Evolutionary conservation across 257 asterid species (phyloP).

Genomic region (Nicotiana undulata): DNA sequence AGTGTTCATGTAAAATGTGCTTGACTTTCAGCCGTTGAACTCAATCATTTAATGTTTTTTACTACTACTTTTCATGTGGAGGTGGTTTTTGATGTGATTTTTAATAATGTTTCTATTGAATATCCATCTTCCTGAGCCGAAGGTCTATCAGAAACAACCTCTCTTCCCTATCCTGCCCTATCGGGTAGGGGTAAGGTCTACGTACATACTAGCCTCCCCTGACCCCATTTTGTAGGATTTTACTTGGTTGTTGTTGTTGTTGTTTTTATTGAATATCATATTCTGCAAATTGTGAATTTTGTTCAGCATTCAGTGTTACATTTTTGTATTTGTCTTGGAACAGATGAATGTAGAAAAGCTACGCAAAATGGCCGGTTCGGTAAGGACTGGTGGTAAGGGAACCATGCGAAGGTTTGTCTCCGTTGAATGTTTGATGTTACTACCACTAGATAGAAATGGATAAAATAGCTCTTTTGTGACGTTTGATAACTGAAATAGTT

Average conservation of each 20-base stretch:
- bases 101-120: not conserved
- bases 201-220: too few species aligned
- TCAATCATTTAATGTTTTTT: not conserved
- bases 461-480: too few species aligned
- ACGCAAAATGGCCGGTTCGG: constrained; percentile 66
- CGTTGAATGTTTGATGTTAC: not conserved
- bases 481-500: not conserved
- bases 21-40: not conserved
- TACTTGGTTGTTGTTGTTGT: not conserved
- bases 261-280: not conserved
- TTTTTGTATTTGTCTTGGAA: not conserved
- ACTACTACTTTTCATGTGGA: not conserved
- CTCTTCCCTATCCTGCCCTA: too few species aligned
- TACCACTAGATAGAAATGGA: not conserved
- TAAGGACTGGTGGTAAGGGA: constrained; percentile 79
- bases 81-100: not conserved
- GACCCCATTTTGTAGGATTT: too few species aligned
- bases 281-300: not conserved
- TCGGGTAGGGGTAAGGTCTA: too few species aligned
- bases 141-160: too few species aligned
- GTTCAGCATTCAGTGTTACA: not conserved
- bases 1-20: not conserved
- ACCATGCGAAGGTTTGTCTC: constrained; percentile 51
- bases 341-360: constrained; percentile 75
- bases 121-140: too few species aligned